Evolutionary conservation across 2,329 filamentous ascomycete species (phyloP).

Genomic region (Penicillium freii): DNA sequence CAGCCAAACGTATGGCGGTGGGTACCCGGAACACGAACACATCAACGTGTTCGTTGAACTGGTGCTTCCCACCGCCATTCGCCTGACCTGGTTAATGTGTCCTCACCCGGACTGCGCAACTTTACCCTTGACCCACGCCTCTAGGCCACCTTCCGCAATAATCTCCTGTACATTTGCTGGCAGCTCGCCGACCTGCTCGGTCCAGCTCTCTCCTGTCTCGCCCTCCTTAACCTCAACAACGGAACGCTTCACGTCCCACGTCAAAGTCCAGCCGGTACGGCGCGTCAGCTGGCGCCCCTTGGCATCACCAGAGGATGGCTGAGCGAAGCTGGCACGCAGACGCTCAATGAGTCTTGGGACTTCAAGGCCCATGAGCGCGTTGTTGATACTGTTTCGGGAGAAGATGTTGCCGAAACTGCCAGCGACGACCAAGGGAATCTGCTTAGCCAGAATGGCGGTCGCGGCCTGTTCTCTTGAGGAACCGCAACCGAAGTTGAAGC

Average conservation of each 20-base stretch:
- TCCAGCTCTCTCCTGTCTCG: constrained; percentile 66
- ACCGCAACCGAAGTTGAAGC: constrained; percentile 87
- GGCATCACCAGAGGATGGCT: constrained; percentile 9
- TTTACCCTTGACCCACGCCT: constrained; percentile 73
- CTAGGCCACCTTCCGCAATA: constrained; percentile 72
- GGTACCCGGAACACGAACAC: not conserved
- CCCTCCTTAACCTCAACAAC: constrained; percentile 71
- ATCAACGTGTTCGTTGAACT: not conserved
- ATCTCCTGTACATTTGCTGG: constrained; percentile 85
- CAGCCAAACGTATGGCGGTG: not conserved
- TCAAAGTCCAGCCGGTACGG: constrained; percentile 63
- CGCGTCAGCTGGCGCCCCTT: constrained; percentile 14
- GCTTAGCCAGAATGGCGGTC: constrained; percentile 60
- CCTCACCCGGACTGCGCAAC: constrained; percentile 9
- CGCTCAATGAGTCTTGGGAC: constrained; percentile 39
- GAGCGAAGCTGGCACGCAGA: constrained; percentile 25
- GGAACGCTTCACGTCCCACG: constrained; percentile 75
- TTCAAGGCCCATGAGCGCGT: constrained; percentile 43
- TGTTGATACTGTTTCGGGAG: constrained; percentile 43
- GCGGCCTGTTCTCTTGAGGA: constrained; percentile 81
- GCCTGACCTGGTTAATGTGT: not conserved
- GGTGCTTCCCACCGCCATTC: not conserved
- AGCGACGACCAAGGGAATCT: constrained; percentile 39
- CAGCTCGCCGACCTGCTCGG: constrained; percentile 76
- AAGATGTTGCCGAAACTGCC: constrained; percentile 43